Base-by-base conservation (phyloP, 164 flowering plant genomes). In the Macadamia tetraphylla region DNA sequence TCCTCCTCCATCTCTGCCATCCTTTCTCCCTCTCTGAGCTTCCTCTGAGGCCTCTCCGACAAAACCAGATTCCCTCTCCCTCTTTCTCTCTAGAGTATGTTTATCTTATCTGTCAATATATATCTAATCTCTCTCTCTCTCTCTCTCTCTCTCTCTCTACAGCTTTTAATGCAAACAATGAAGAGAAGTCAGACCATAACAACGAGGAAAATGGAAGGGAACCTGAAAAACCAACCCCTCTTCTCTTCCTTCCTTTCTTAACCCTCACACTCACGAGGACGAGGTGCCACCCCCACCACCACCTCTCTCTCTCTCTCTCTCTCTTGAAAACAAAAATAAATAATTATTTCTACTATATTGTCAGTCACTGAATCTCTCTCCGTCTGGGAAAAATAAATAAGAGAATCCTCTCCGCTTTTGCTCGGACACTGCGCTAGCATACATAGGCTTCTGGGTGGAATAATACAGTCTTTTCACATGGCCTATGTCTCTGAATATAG, bases 1-100 rank as follows among this genome's bases (percentile, higher is more conserved):
- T 78, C 84, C 72, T 77, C 84, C 84, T 73, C 23, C 23, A 23
- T 23, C 23, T 23, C 23, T 23, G 23, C 23, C 23, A 23, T 23
- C 23, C 23, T 79, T 64, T 64, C 51, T 75, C 71, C 15, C 49
- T 67, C 44, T 29, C 64, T 70, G 13, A 7, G 51, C 51, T 46
- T 11, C 51, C 1, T 46, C 51, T 9, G 40, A 35, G 40, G 40
- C 40, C 40, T 35, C 5, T 35, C 40, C 40, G 40, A 35, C 40
- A 35, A 35, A 1, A 46, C 13, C 51, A 1, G 1, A 17, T 43
- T 46, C 48, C 30, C 55, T 57, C 59, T 14, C 63, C 48, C 48
- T 5, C 51, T 46, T 2, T 46, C 51, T 46, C 40, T 35, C 3
- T 35, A 35, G 40, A 2, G 40, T 35, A 35, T 35, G 5, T 35